Evolutionary conservation across 2,329 filamentous ascomycete genomes (phyloP).

Genomic region (Arachnomyces sp.): DNA sequence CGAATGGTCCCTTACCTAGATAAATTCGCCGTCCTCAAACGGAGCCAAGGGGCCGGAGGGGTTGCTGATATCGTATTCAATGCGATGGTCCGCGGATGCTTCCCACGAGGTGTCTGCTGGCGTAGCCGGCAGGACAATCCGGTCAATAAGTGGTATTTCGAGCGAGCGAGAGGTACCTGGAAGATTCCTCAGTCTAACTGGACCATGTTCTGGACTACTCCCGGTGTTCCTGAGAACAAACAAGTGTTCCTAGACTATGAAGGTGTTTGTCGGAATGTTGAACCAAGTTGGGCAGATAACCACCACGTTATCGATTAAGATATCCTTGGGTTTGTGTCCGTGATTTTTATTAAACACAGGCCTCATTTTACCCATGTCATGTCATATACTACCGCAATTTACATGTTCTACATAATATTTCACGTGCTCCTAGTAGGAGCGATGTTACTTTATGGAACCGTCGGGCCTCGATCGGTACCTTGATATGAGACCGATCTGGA

Average conservation of each 20-base stretch:
- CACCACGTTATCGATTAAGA: conserved; percentile 47
- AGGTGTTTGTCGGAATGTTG: conserved; percentile 60
- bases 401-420: too few relatives aligned
- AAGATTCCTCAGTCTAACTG: conserved; percentile 77
- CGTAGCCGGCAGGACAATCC: conserved; percentile 82
- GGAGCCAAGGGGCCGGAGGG: conserved; percentile 79
- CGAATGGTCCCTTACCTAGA: conserved; percentile 87
- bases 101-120: conserved; percentile 87
- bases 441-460: too few relatives aligned
- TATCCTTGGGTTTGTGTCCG: too few relatives aligned
- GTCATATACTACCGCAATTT: too few relatives aligned
- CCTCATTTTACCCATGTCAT: too few relatives aligned
- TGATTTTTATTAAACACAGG: too few relatives aligned
- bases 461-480: too few relatives aligned
- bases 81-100: conserved; percentile 83
- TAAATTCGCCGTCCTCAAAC: conserved; percentile 90
- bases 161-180: conserved; percentile 74
- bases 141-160: conserved; percentile 99
- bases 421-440: too few relatives aligned
- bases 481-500: too few relatives aligned
- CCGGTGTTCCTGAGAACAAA: conserved; percentile 49
- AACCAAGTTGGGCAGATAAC: conserved; percentile 41
- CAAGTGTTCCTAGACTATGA: conserved; percentile 61
- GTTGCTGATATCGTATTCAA: conserved; percentile 96
- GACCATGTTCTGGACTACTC: conserved; percentile 98